Base-by-base conservation (phyloP, 164 flowering plant species). In the Annona squamosa region DNA sequence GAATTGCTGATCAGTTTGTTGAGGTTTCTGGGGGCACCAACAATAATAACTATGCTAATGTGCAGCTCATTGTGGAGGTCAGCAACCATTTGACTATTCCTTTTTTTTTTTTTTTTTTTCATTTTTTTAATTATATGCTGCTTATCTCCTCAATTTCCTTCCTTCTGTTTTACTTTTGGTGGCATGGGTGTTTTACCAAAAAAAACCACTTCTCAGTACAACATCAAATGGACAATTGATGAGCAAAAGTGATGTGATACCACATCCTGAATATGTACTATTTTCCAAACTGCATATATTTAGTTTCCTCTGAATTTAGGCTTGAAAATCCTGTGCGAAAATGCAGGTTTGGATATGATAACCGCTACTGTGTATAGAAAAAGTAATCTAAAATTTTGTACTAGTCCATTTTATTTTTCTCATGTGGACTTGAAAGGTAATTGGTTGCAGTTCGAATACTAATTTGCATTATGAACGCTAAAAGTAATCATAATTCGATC, bases 1-100 rank as follows among this genome's bases (percentile, higher is more conserved):
- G 97, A 81, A 93, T 96, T 75, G 99, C 99, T 42, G 99, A 96
- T 83, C 95, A 93, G 79, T 96, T 96, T 82, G 96, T 93, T 67
- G 99, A 96, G 87, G 99, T 96, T 74, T 97, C 99, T 59, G 97
- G 98, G 46, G 99, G 99, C 73, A 96, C 99, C 44, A 96, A 96
- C 85, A 96, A 96, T 71, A 96, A 96, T 76, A 96, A 96, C 80
- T 96, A 96, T 77, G 98, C 98, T n/a, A 96, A 96, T 85, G 99
- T 96, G 86, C 99, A 96, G 79, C 98, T 96, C 76, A 96, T 96
- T 79, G 92, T 93, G 19, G 99, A 96, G 99, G 99, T 96, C 47
- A 48, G 88, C 75, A 37, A 42, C 67, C 41, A 26, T 2, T 44
- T 44, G 13, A 26, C 1, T 26, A 26, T 26, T 26, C 37, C 37